Evolutionary conservation across 768 basidiomycete genomes (phyloP).

Genomic region (Tylopilus subfusipes): DNA sequence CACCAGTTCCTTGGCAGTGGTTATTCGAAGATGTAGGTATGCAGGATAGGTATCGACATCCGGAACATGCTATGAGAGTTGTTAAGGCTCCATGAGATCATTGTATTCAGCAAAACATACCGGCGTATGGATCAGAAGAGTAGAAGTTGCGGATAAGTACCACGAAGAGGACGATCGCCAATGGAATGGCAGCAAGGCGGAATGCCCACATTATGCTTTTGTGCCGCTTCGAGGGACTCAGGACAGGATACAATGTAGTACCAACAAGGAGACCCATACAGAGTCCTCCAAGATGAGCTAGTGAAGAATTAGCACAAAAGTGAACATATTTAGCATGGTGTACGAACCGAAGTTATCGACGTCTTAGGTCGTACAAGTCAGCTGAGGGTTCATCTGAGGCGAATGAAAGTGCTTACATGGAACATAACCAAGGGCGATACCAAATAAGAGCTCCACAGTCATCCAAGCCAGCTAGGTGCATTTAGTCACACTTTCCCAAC

Average conservation of each 20-base stretch:
- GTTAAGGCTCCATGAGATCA: neutral
- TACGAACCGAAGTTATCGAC: constrained; percentile 85
- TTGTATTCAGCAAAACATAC: constrained; percentile 37
- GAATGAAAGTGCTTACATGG: constrained; percentile 54
- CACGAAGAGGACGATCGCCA: constrained; percentile 78
- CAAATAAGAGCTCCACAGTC: constrained; percentile 82
- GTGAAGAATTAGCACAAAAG: neutral
- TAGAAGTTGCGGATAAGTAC: constrained; percentile 88
- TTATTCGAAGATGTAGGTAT: constrained; percentile 74
- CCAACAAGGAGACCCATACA: constrained; percentile 80
- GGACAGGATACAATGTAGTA: constrained; percentile 84
- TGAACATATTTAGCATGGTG: neutral
- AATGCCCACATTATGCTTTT: constrained; percentile 67
- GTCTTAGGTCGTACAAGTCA: constrained; percentile 39
- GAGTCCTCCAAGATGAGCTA: constrained; percentile 86
- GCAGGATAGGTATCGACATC: constrained; percentile 89
- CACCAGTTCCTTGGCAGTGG: constrained; percentile 53
- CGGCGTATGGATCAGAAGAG: constrained; percentile 79
- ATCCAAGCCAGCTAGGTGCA: constrained; percentile 68
- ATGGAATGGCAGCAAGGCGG: constrained; percentile 68
- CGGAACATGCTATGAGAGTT: constrained; percentile 60
- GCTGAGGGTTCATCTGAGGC: neutral
- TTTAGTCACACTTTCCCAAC: neutral
- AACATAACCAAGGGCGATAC: constrained; percentile 79
- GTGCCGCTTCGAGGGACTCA: constrained; percentile 76